Evolutionary conservation across 1,284 basidiomycete species (phyloP), one percentile per base, ranked within the genome.

Genomic region (Retiboletus flavoniger): DNA sequence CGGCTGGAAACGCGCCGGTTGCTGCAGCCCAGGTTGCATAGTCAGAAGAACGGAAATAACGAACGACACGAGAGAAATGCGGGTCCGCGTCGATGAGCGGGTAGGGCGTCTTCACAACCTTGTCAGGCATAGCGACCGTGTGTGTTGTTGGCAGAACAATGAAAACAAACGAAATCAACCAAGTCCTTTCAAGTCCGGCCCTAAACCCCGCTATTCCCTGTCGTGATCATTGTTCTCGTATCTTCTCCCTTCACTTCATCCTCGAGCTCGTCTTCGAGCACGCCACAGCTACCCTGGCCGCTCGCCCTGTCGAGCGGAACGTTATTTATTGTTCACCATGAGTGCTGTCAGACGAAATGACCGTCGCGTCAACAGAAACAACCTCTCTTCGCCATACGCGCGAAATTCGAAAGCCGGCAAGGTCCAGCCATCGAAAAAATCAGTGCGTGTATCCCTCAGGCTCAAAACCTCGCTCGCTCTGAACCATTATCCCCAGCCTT

Each of bases 31-130:
- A 94, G 41, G 82, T 75, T 19, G 81, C 89, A 76, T 93, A 95
- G 79, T 99, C 97, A 7, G 88, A 88, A 13, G 84, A 78, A 40
- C 97, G 84, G 75, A 98, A 86, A 77, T 96, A 97, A 60, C 90
- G 78, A 31, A 99, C 76, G 39, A 99, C 96, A 44, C 97, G 86
- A 38, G 77, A 76, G 36, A 90, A 89, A 78, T 97, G 92, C 19
- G 96, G 96, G 79, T 99, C 97, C 3, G 84, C 77, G 74, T 98
- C 95, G 74, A 95, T 89, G 73, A 93, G 85, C 47, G 91, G 91
- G 73, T 87, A 93, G 28, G 84, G 83, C 24, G 86, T 84, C 63
- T 81, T 76, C 56, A 87, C 77, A 66, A 84, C 77, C 74, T 89
- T 90, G 72, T 83, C 75, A 56, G 85, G 84, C 87, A 91, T 91